phyloP scores from a whole-genome alignment of 1,139 yeast genomes.

The Blastobotrys petasosporus region DNA sequence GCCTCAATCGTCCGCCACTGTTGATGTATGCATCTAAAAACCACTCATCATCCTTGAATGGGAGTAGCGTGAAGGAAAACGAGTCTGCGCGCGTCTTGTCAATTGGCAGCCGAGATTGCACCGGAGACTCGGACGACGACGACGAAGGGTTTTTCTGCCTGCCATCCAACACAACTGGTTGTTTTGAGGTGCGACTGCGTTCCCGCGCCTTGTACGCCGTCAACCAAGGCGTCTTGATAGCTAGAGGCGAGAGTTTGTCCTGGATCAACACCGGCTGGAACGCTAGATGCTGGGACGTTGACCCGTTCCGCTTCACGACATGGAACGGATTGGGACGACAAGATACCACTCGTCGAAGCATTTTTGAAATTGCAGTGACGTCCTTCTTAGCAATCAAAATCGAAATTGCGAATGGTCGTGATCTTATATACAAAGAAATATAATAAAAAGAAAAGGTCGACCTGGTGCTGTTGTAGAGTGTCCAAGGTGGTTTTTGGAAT shows the following conservation, averaged over 20 bases:
- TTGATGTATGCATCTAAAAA: constrained; percentile 81
- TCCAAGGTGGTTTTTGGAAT: not conserved
- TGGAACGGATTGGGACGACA: too few relatives aligned
- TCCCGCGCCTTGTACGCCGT: constrained; percentile 74
- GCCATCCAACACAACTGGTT: too few relatives aligned
- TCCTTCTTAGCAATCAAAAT: too few relatives aligned
- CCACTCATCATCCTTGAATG: constrained; percentile 80
- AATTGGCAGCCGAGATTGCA: constrained; percentile 53
- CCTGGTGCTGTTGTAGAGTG: not conserved
- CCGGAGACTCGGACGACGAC: too few relatives aligned
- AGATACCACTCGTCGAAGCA: too few relatives aligned
- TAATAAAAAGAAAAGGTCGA: too few relatives aligned
- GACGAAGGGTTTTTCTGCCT: too few relatives aligned
- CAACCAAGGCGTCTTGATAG: constrained; percentile 61
- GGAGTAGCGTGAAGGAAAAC: constrained; percentile 64
- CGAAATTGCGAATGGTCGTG: too few relatives aligned
- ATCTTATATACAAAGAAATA: too few relatives aligned
- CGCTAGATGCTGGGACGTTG: constrained; percentile 19
- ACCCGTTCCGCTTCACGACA: too few relatives aligned
- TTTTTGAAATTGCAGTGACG: too few relatives aligned
- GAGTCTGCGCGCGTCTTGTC: constrained; percentile 74
- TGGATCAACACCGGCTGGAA: constrained; percentile 34
- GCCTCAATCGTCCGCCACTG: constrained; percentile 81
- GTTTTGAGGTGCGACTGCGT: constrained; percentile 24
- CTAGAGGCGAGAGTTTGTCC: constrained; percentile 32